Percentiles rank a stretch among this genome's conserved stretches.
These are phyloP conservation scores for Penicillium canariense DNA, from an alignment of 495 filamentous ascomycete genomes.

Conservation along the genomic window DNA sequence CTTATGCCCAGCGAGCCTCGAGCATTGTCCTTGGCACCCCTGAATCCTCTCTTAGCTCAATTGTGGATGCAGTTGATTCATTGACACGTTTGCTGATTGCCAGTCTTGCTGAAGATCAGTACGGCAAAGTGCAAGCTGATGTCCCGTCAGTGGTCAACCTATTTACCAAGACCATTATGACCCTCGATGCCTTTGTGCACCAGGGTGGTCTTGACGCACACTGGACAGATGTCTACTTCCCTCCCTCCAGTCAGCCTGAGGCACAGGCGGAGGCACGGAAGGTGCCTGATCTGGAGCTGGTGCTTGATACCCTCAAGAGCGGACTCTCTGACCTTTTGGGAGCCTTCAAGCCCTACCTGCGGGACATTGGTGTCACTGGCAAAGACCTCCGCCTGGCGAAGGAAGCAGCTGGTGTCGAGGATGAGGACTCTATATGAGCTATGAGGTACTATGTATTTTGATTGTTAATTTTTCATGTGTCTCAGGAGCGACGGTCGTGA, in stretches of 20 bases:
- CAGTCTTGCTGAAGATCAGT: slow-evolving; percentile 80
- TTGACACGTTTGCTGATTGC: slow-evolving; percentile 66
- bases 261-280: slow-evolving; percentile 39
- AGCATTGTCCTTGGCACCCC: slow-evolving; percentile 68
- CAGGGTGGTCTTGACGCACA: slow-evolving; percentile 55
- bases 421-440: slow-evolving; percentile 26
- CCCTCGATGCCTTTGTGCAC: slow-evolving; percentile 65
- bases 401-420: slow-evolving; percentile 52
- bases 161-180: slow-evolving; percentile 62
- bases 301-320: slow-evolving; percentile 56
- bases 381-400: slow-evolving; percentile 68
- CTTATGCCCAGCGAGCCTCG: slow-evolving; percentile 59
- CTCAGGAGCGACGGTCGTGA: slow-evolving; percentile 6
- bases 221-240: slow-evolving; percentile 76
- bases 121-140: slow-evolving; percentile 78
- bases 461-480: slow-evolving; percentile 14
- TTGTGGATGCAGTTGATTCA: slow-evolving; percentile 68
- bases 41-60: slow-evolving; percentile 58
- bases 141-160: slow-evolving; percentile 69
- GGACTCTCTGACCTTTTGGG: slow-evolving; percentile 60
- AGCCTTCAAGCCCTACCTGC: slow-evolving; percentile 68
- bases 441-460: slow-evolving; percentile 2
- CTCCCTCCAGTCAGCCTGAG: slow-evolving; percentile 40
- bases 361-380: slow-evolving; percentile 60
- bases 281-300: slow-evolving; percentile 59